Evolutionary conservation across 192 early-diverging fungal genomes (phyloP), one percentile per base, ranked within the genome.

Genomic region (Backusella mclennaniae): DNA sequence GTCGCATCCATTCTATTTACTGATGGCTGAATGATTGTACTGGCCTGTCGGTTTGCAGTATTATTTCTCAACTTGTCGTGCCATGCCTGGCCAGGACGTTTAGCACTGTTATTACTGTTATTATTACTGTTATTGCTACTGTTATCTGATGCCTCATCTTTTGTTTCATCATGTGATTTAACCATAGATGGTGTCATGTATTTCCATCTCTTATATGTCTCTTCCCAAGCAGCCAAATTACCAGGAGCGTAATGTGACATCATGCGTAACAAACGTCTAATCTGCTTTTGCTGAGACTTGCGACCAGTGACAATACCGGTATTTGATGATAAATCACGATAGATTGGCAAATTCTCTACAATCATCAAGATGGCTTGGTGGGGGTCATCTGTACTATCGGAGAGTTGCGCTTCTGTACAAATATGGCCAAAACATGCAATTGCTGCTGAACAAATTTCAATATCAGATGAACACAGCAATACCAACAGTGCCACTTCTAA

Each of bases 171-270:
- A 2, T 68, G 35, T 23, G 81, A 76, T 7, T 74, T 73, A 15
- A 82, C 52, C 49, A 86, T 78, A 19, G 76, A 21, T 36, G 67
- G 74, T 9, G 84, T 92, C 31, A 95, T 84, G 5, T 80, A 81
- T 74, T 88, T 89, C 95, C 95, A 96, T 21, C 91, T 80, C 46
- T 87, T 86, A 70, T 89, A 96, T 0, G 93, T 85, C 74, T 96
- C 94, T 77, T 94, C 93, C 92, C 93, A 96, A 3, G 93, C 94
- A 7, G 88, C 90, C 68, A 95, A 77, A 72, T 92, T 94, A 33
- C 94, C 94, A 2, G 89, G 83, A 0, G 94, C 94, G 9, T 89
- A 89, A 33, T 85, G 83, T 26, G 84, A 81, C 78, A 93, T 88
- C 71, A 89, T 85, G 19, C 93, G 78, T 23, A 96, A 76, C 6